These are phyloP conservation scores for Mycogone perniciosa DNA, from an alignment of 2,329 filamentous ascomycete genomes.

Conservation along the genomic window DNA sequence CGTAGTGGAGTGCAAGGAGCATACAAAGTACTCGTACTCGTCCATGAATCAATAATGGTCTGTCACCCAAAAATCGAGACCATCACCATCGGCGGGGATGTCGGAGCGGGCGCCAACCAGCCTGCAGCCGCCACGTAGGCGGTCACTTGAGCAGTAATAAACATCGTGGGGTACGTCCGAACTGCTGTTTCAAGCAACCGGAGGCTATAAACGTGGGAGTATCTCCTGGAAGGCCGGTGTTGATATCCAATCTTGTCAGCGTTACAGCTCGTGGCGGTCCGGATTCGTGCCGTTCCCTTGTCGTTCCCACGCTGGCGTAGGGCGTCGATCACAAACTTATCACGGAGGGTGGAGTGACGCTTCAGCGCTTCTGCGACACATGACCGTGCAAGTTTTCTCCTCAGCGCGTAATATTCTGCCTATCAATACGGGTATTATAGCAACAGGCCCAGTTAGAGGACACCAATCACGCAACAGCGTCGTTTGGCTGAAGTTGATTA, in stretches of 20 bases:
- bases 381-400: slow-evolving; percentile 2
- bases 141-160: slow-evolving; percentile 14
- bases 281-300: background rate
- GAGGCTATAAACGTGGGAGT: background rate
- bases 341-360: slow-evolving; percentile 1
- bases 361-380: slow-evolving; percentile 3
- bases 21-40: no score
- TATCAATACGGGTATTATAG: no score
- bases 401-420: no score
- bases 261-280: no score
- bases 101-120: slow-evolving; percentile 9
- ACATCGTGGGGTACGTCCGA: slow-evolving; percentile 4
- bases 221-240: background rate
- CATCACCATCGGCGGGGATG: slow-evolving; percentile 8
- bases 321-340: background rate
- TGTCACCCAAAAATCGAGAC: background rate
- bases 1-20: background rate
- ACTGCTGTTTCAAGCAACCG: slow-evolving; percentile 6
- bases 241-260: background rate
- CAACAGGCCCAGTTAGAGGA: background rate
- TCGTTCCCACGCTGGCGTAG: background rate
- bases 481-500: no score
- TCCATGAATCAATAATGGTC: background rate
- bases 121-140: slow-evolving; percentile 15
- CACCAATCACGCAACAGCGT: no score